These are phyloP conservation scores for Mycena rebaudengoi DNA, from an alignment of 768 basidiomycete species.

Conservation along the genomic window DNA sequence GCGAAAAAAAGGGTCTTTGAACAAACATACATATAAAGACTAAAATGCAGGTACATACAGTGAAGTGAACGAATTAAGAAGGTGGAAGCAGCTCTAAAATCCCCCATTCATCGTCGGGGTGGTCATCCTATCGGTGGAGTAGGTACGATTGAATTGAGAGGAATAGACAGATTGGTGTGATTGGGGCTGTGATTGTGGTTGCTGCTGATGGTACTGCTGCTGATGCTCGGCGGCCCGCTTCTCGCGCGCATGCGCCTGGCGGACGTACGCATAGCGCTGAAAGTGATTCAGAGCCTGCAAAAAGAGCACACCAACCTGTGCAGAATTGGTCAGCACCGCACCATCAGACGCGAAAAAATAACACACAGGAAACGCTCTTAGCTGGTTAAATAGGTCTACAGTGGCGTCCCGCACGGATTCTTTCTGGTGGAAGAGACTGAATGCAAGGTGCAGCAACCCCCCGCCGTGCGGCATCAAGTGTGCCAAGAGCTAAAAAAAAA, in stretches of 20 bases:
- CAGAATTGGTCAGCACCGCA: conserved; percentile 7
- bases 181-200: conserved; percentile 30
- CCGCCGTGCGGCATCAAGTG: conserved; percentile 77
- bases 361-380: conserved; percentile 80
- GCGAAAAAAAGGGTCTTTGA: background rate
- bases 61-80: background rate
- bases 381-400: conserved; percentile 83
- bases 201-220: conserved; percentile 36
- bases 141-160: conserved; percentile 15
- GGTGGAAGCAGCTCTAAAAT: conserved; percentile 4
- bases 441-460: conserved; percentile 86
- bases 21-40: conserved; percentile 7
- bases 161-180: conserved; percentile 9
- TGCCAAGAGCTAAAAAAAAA: conserved; percentile 73
- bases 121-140: conserved; percentile 12
- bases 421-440: conserved; percentile 90
- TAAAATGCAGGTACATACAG: too few relatives aligned
- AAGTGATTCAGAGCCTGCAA: conserved; percentile 87
- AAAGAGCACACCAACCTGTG: conserved; percentile 80
- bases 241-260: conserved; percentile 79
- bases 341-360: background rate
- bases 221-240: conserved; percentile 40
- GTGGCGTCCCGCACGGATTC: conserved; percentile 80
- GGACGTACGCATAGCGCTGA: conserved; percentile 87
- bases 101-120: conserved; percentile 19